phyloP scores from a whole-genome alignment of 1,284 basidiomycete genomes.

The Lentinus polychrous region DNA sequence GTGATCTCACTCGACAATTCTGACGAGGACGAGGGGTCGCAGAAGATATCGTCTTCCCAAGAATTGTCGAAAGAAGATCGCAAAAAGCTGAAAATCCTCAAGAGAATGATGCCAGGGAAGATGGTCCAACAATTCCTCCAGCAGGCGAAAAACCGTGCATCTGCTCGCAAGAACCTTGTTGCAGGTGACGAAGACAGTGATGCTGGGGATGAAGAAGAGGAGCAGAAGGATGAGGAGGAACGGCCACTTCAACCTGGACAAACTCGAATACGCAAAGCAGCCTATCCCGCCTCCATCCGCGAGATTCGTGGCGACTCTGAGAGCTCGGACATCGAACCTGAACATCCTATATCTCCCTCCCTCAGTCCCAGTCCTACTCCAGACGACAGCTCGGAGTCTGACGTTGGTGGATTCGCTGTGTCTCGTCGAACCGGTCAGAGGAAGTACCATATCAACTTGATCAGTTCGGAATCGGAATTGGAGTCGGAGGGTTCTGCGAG shows the following conservation, averaged over 20 bases:
- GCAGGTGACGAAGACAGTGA: background rate
- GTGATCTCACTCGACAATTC: too few species aligned
- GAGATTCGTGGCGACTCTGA: conserved; percentile 23
- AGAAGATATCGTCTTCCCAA: background rate
- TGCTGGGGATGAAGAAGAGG: background rate
- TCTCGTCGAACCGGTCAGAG: background rate
- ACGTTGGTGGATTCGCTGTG: background rate
- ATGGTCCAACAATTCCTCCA: background rate
- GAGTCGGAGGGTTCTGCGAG: background rate
- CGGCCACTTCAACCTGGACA: conserved; percentile 20
- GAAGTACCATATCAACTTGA: background rate
- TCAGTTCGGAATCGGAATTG: background rate
- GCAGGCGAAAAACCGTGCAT: background rate
- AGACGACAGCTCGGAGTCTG: background rate
- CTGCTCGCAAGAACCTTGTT: too few species aligned
- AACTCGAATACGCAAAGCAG: conserved; percentile 14
- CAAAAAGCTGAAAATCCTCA: background rate
- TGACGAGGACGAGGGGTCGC: background rate
- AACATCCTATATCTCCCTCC: background rate
- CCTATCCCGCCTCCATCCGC: conserved; percentile 5
- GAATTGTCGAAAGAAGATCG: background rate
- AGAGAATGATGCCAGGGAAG: background rate
- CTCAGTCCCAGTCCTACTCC: background rate
- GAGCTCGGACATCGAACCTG: conserved; percentile 18
- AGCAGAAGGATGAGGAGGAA: conserved; percentile 1